Evolutionary conservation across 352 stramenopile genomes (phyloP), one percentile per base, ranked within the genome.

Genomic region (Phytophthora boehmeriae): DNA sequence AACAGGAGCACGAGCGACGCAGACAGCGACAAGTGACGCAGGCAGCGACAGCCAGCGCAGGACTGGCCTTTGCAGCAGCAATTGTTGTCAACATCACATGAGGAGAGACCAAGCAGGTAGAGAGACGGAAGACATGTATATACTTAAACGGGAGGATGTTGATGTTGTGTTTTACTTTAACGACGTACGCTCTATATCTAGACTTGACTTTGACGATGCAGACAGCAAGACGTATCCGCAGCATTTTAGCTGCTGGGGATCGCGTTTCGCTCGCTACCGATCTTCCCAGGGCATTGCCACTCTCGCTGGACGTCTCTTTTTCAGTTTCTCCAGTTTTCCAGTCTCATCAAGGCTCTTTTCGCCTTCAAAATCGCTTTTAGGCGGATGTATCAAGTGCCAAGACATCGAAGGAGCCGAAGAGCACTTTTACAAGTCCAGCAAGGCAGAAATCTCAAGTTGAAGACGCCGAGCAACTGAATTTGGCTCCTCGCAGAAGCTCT

Each of bases 71-170:
- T 9, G 71, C 68, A 4, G 63, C 71, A 3, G 71, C 64, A 13
- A 53, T 80, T 6, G 49, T 73, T 11, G 67, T 76, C 38, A 79
- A 69, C 45, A 71, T 79, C 49, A 65, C 56, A 55, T 79, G 42
- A 71, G 17, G 54, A 43, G 32, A 41, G 34, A 9, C 4, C 10
- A 19, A 41, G 34, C 34, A 41, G 3, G 25, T 30, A 30, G 25
- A 3, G 6, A 30, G 25, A 30, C 25, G 25, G 25, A 6, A 30
- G 25, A 30, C 25, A 3, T 30, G 6, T 30, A 30, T 30, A 30
- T 30, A 30, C 25, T 30, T 30, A 8, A 30, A 30, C 25, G 25
- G 25, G 25, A 6, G 6, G 3, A 30, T 3, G 3, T 30, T 30
- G 3, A 30, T 30, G 25, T 30, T 30, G 25, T 30, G n/a, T n/a